Evolutionary conservation across 306 rosid species (phyloP).

Genomic region (Trifolium fragiferum): DNA sequence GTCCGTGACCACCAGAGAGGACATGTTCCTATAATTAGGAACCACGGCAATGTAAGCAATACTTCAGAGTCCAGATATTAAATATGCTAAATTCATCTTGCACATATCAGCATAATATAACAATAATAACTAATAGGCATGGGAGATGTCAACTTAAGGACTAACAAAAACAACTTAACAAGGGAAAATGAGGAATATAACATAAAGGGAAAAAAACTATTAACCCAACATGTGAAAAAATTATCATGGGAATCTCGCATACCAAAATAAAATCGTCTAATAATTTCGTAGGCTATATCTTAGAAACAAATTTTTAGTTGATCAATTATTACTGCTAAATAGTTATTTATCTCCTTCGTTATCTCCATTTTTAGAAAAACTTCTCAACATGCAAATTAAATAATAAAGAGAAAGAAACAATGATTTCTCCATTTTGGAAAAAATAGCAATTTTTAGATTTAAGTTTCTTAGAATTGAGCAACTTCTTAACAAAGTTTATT

Average conservation of each 20-base stretch:
- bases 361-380: neutral
- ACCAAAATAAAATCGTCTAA: slow-evolving; percentile 5
- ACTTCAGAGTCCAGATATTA: slow-evolving; percentile 23
- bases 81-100: slow-evolving; percentile 1
- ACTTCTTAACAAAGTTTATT: too few species aligned
- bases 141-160: slow-evolving; percentile 7
- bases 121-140: neutral
- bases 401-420: slow-evolving; percentile 17
- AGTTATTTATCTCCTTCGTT: slow-evolving; percentile 4
- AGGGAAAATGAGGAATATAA: neutral
- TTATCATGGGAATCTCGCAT: slow-evolving; percentile 13
- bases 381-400: slow-evolving; percentile 2
- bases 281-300: neutral
- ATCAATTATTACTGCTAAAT: neutral
- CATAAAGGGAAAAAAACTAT: neutral
- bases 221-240: neutral
- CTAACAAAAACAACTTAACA: neutral
- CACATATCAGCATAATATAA: slow-evolving; percentile 14
- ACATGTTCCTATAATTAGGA: slow-evolving; percentile 63
- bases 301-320: neutral
- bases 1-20: slow-evolving; percentile 86
- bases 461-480: too few species aligned
- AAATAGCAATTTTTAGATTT: slow-evolving; percentile 13
- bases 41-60: slow-evolving; percentile 43
- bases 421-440: neutral